Evolutionary conservation across 2,329 filamentous ascomycete genomes (phyloP).

Genomic region (Orbilia javanica): DNA sequence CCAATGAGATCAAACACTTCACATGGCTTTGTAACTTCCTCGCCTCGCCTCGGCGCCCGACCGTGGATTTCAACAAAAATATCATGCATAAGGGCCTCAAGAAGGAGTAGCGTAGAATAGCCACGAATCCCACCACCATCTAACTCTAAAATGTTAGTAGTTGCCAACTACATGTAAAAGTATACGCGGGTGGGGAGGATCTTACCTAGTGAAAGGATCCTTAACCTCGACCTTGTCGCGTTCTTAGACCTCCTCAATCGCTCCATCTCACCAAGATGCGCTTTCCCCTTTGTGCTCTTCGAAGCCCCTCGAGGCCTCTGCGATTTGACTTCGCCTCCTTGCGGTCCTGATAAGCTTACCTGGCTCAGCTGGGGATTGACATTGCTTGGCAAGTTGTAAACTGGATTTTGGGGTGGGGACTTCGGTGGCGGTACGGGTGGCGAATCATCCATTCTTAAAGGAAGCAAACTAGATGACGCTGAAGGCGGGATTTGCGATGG

Average conservation of each 20-base stretch:
- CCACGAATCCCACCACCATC: conserved; percentile 97
- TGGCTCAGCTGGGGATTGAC: conserved; percentile 23
- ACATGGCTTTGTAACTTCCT: conserved; percentile 96
- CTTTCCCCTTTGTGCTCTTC: conserved; percentile 36
- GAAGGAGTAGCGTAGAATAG: conserved; percentile 97
- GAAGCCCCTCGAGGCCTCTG: conserved; percentile 31
- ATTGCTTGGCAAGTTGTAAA: conserved; percentile 4
- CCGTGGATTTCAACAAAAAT: conserved; percentile 89
- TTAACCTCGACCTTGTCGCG: conserved; percentile 33
- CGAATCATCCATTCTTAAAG: conserved; percentile 11
- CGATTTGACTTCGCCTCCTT: conserved; percentile 25
- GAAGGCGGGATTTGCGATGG: conserved; percentile 13
- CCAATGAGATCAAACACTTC: conserved; percentile 98
- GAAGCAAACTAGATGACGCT: conserved; percentile 11
- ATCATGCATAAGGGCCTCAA: conserved; percentile 97
- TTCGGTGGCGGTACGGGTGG: conserved; percentile 49
- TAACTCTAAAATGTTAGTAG: conserved; percentile 2
- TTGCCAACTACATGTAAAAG: not conserved
- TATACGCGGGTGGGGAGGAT: not conserved
- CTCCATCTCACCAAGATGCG: conserved; percentile 49
- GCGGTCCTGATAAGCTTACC: conserved; percentile 14
- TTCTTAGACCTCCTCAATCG: conserved; percentile 42
- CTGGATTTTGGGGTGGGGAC: conserved; percentile 29
- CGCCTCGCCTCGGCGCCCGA: conserved; percentile 80
- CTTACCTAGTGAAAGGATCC: conserved; percentile 49